Base-by-base conservation (phyloP, 1,284 basidiomycete species). In the Gastroboletus turbinatus region DNA sequence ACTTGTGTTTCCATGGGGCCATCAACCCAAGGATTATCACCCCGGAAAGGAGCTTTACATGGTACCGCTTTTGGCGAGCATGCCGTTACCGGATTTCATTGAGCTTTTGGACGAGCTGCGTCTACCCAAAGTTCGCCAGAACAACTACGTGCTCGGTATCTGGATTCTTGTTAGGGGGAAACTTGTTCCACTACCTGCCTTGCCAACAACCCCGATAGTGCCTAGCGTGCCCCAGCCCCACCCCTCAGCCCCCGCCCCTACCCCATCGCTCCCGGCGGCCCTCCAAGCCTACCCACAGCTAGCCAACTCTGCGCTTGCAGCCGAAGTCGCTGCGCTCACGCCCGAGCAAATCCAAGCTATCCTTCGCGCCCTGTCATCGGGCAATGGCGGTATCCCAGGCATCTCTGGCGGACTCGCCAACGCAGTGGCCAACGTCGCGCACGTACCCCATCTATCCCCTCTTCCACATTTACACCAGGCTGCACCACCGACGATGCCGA, bases 1-100 rank as follows among this genome's bases (percentile, higher is more conserved):
- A 10, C 78, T 95, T 14, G 83, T 92, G 36, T 92, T 92, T 60
- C 94, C 93, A 13, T 94, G 92, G 87, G 89, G 88, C 5, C 78
- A 76, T 52, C 80, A 80, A 32, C 85, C 85, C 9, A 85, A 88
- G 60, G 89, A 92, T 7, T 73, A 83, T 59, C 81, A 84, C 58
- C 88, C 88, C 19, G 91, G 93, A 30, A 87, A 88, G 60, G 95
- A 98, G 69, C 74, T 96, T 33, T 98, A 98, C 67, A 82, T 96
- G 56, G 82, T 96, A 21, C 95, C 95, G 1, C 73, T 97, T 7
- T 76, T 81, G 19, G 80, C 89, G 16, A 77, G 75, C 27, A 82
- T 90, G 49, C 77, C 87, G 0, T 73, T 92, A 0, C 95, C 94
- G 0, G 93, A 96, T 56, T 94, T 88, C 64, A 81, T 96, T 59